phyloP scores from a whole-genome alignment of 2,329 filamentous ascomycete species.

The Phyllosticta capitalensis region DNA sequence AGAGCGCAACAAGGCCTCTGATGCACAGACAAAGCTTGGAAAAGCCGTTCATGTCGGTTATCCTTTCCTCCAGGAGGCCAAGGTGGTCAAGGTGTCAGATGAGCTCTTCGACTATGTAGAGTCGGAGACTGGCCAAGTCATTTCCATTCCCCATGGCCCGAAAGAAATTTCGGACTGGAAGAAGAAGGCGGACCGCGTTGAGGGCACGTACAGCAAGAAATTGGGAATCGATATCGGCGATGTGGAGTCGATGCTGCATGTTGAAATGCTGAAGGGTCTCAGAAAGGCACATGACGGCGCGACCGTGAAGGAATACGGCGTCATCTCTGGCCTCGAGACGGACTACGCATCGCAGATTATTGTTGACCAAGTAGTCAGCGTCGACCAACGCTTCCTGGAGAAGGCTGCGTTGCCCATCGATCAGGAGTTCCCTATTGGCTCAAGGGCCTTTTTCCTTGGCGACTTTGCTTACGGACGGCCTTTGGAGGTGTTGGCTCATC shows the following conservation, averaged over 20 bases:
- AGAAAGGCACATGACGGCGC: conserved; percentile 85
- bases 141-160: conserved; percentile 61
- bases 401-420: conserved; percentile 77
- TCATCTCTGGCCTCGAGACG: conserved; percentile 74
- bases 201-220: conserved; percentile 81
- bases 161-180: conserved; percentile 74
- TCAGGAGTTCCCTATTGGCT: conserved; percentile 78
- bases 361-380: conserved; percentile 81
- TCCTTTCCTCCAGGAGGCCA: conserved; percentile 89
- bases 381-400: conserved; percentile 89
- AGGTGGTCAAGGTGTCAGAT: conserved; percentile 80
- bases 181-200: conserved; percentile 74
- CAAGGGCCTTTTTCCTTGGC: conserved; percentile 84
- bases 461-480: conserved; percentile 89
- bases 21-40: conserved; percentile 71
- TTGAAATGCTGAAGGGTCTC: conserved; percentile 88
- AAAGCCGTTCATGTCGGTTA: conserved; percentile 86
- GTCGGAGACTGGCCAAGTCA: conserved; percentile 52
- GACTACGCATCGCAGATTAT: conserved; percentile 87
- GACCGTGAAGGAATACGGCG: conserved; percentile 83
- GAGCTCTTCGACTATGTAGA: conserved; percentile 85
- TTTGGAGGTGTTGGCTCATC: conserved; percentile 69
- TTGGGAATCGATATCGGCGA: conserved; percentile 78
- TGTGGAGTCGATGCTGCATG: conserved; percentile 82
- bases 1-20: conserved; percentile 56